Base-by-base conservation (phyloP, 2,329 filamentous ascomycete genomes). In the Colletotrichum scovillei region DNA sequence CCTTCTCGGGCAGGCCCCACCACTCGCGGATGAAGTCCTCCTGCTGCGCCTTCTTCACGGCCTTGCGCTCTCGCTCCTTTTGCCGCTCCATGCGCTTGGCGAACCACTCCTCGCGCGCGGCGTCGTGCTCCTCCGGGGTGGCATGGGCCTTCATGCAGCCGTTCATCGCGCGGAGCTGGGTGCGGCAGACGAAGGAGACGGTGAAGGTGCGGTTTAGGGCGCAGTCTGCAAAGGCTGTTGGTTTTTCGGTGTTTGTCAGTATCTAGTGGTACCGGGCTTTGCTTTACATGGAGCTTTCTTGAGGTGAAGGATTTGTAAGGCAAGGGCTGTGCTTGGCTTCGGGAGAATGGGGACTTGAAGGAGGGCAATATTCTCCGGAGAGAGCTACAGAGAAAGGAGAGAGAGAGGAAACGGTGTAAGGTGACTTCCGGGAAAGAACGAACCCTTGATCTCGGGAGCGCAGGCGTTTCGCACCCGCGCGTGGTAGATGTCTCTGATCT, bases 71-170 rank as follows among this genome's bases (percentile, higher is more conserved):
- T 49, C 91, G 86, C 82, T 93, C 91, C 70, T 85, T 86, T 78
- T 91, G 89, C 69, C 95, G 88, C 84, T 95, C 90, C 77, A 94
- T 87, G 64, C 94, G 89, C 75, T 90, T 88, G 64, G 91, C 90
- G 82, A 98, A 98, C 97, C 97, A 99, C 81, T 98, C 95, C 82
- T 95, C 94, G 65, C 97, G 88, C 75, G 97, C 97, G 28, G 91
- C 92, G 84, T 99, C 97, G 83, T 97, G 90, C 81, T 97, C 94
- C 67, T 89, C 91, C 75, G 92, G 93, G 76, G 94, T 97, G 68
- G 96, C 95, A 85, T 97, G 93, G 69, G 88, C 84, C 77, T 95
- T 88, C 95, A 99, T 98, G 86, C 97, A 99, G 74, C 87, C 88
- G 85, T 99, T 99, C 97, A 99, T 99, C 46, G 89, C 88, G 75